Percentiles rank a stretch among this genome's conserved stretches.
Conservation (phyloP, 768 basidiomycete species). For the Leccinum obscurum region DNA sequence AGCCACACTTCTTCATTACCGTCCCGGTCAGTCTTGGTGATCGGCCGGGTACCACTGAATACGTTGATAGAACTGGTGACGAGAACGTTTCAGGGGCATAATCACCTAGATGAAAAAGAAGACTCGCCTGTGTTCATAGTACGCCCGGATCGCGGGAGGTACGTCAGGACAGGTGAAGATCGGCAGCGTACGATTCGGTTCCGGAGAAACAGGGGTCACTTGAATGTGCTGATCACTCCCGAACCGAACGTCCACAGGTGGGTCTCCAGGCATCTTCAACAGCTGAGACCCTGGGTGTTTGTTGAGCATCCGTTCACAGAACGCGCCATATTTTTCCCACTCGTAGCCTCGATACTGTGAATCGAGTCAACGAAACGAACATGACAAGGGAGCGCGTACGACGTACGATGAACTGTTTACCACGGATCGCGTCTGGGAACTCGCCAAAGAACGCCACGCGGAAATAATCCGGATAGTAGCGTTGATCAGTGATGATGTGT, state of each 20-base stretch:
- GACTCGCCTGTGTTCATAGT: conserved; percentile 81
- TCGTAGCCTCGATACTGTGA: conserved; percentile 87
- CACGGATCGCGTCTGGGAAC: conserved; percentile 80
- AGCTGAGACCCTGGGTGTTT: conserved; percentile 87
- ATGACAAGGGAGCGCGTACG: background rate
- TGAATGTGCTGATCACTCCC: conserved; percentile 86
- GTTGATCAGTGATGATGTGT: conserved; percentile 78
- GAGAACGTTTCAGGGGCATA: conserved; percentile 2
- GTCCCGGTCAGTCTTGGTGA: conserved; percentile 62
- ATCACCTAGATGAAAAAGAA: background rate
- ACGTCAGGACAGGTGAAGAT: conserved; percentile 89
- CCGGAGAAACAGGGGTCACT: conserved; percentile 81
- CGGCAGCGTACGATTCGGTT: conserved; percentile 73
- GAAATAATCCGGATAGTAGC: conserved; percentile 92
- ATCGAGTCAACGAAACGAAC: background rate
- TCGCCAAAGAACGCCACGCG: conserved; percentile 91
- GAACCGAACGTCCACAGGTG: conserved; percentile 76
- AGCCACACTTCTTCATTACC: conserved; percentile 78
- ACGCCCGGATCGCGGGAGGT: conserved; percentile 72
- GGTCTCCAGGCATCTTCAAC: conserved; percentile 70
- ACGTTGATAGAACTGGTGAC: conserved; percentile 68
- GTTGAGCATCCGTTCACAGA: conserved; percentile 88
- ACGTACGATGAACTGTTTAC: conserved; percentile 88
- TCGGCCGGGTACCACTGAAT: conserved; percentile 75
- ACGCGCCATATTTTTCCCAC: conserved; percentile 90